Base-by-base conservation (phyloP, 306 rosid genomes). In the Malus orientalis region DNA sequence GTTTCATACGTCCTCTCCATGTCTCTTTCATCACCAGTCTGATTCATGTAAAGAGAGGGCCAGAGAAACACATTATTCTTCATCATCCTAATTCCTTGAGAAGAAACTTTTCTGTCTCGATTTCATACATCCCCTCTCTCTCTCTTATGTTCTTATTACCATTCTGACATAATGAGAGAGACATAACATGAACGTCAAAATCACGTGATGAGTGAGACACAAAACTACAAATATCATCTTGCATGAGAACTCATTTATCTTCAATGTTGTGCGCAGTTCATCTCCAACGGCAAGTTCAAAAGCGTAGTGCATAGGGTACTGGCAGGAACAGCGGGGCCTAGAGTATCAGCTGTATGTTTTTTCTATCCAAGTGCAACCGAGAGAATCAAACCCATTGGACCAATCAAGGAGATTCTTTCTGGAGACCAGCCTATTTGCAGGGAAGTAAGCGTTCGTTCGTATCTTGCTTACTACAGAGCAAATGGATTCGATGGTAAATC, bases 261-360 rank as follows among this genome's bases (percentile, higher is more conserved):
- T 15, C 67, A 32, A 42, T 10, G 27, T 3, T 16, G 44, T 15
- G 64, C 30, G 84, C 78, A 93, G 98, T 88, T 91, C 2, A 88
- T 91, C 62, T 88, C 88, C 57, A 91, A 93, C 53, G 97, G 89
- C 85, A 89, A 84, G 85, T 87, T 89, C 89, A 87, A 74, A 69
- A 91, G 96, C 45, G 96, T 87, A 76, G 89, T 86, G 88, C 98
- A 90, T 25, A 73, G 91, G 79, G 98, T 90, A 9, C 76, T 89
- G 76, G 89, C 79, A 7, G 74, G 96, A 80, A n/a, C 77, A 11
- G 60, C 68, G 44, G 95, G 89, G 22, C 89, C 96, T 3, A 85
- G 98, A 77, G 81, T 79, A 36, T 91, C 97, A 74, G 88, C 82
- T 25, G 97, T 97, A 54, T 93, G 92, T 74, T 87, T 84, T 45